Evolutionary conservation across 306 rosid species (phyloP).

Genomic region (Prunus mume): DNA sequence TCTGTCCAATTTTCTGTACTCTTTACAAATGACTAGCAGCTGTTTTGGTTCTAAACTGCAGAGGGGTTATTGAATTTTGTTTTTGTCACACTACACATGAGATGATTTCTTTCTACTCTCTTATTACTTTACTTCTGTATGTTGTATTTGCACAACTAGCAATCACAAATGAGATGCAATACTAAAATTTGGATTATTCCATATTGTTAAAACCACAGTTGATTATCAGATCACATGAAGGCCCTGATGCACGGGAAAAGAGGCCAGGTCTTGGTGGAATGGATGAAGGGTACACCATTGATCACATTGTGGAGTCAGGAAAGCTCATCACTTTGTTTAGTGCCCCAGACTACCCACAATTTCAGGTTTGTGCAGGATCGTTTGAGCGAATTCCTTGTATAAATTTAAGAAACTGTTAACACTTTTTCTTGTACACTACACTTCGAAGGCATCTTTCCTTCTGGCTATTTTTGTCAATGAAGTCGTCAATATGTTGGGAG

Average conservation of each 20-base stretch:
- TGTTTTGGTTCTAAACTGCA: not conserved
- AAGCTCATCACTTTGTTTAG: slow-evolving; percentile 80
- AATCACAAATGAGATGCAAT: slow-evolving; percentile 1
- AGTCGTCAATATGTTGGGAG: no score
- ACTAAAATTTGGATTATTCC: slow-evolving; percentile 29
- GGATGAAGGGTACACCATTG: slow-evolving; percentile 83
- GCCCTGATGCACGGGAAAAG: slow-evolving; percentile 94
- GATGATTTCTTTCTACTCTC: not conserved
- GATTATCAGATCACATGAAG: slow-evolving; percentile 93
- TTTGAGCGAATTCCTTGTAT: not conserved
- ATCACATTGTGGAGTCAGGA: slow-evolving; percentile 88
- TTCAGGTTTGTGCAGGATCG: slow-evolving; percentile 56
- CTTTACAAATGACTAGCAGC: not conserved
- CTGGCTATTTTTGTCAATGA: not conserved
- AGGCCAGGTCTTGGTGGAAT: slow-evolving; percentile 77
- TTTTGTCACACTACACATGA: not conserved
- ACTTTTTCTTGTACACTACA: not conserved
- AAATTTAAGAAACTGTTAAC: not conserved
- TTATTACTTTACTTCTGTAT: not conserved
- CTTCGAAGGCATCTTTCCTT: not conserved
- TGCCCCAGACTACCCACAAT: slow-evolving; percentile 96
- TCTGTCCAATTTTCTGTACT: not conserved
- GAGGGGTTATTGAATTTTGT: not conserved
- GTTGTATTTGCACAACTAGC: not conserved
- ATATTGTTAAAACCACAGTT: slow-evolving; percentile 40